These are phyloP conservation scores for Candida glucosophila DNA, from an alignment of 1,139 yeast genomes.

Conservation along the genomic window DNA sequence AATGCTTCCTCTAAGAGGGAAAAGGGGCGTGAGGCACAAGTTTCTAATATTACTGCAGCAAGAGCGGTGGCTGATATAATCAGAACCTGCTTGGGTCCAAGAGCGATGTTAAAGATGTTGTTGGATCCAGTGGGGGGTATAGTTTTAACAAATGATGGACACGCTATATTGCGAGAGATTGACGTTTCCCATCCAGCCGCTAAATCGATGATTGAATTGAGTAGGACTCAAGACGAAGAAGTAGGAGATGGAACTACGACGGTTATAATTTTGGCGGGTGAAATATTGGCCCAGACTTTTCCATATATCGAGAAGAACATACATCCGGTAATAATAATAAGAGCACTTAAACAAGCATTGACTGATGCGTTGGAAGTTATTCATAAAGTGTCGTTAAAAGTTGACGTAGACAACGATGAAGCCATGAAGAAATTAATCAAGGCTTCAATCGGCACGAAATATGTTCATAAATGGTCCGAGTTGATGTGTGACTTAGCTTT, in stretches of 20 bases:
- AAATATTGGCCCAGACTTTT: conserved; percentile 88
- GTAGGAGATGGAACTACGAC: conserved; percentile 99
- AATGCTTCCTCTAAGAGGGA: conserved; percentile 89
- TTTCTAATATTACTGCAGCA: conserved; percentile 95
- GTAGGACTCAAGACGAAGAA: conserved; percentile 98
- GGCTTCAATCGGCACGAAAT: conserved; percentile 94
- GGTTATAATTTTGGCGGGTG: conserved; percentile 93
- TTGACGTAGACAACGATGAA: conserved; percentile 73
- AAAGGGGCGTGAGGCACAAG: conserved; percentile 95
- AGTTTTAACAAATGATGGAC: conserved; percentile 96
- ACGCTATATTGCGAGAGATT: conserved; percentile 81
- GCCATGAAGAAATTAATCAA: conserved; percentile 83
- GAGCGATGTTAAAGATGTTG: conserved; percentile 97
- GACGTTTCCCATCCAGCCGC: conserved; percentile 98
- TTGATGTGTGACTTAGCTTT: conserved; percentile 88
- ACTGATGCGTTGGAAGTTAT: conserved; percentile 86
- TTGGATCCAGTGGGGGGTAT: conserved; percentile 99
- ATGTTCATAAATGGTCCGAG: conserved; percentile 83
- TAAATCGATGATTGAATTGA: conserved; percentile 93
- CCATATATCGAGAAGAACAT: conserved; percentile 91
- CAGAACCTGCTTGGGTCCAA: conserved; percentile 98
- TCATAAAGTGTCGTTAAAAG: conserved; percentile 75
- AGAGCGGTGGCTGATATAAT: conserved; percentile 97
- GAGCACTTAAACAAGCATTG: conserved; percentile 87
- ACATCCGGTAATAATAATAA: conserved; percentile 94